Conservation (phyloP, 139 green algal species). For the Limnomonas spitsbergensis region DNA sequence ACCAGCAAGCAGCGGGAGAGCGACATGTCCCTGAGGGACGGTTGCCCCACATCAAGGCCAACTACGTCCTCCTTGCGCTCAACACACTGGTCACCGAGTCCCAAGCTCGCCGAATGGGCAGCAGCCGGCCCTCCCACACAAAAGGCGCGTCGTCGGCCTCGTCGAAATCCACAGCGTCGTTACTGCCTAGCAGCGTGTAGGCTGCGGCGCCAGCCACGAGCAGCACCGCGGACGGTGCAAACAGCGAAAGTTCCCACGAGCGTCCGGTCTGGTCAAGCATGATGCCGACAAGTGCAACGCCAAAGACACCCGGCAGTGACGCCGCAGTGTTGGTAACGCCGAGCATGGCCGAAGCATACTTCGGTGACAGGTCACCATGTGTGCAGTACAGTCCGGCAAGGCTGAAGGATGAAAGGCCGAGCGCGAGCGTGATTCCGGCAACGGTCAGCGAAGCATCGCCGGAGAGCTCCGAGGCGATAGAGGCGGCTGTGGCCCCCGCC, state of each 20-base stretch:
- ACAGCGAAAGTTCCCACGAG: constrained; percentile 78
- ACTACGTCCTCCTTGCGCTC: too few species aligned
- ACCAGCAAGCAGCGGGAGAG: too few species aligned
- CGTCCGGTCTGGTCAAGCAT: constrained; percentile 65
- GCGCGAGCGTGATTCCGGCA: constrained; percentile 63
- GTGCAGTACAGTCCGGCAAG: constrained; percentile 95
- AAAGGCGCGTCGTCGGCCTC: constrained; percentile 45
- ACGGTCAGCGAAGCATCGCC: constrained; percentile 25
- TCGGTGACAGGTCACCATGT: constrained; percentile 85
- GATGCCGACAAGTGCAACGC: constrained; percentile 68
- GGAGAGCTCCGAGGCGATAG: background rate
- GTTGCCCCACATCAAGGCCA: too few species aligned
- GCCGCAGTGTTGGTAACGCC: constrained; percentile 91
- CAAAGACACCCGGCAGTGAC: constrained; percentile 86
- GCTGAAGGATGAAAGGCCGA: constrained; percentile 75
- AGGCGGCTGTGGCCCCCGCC: constrained; percentile 68
- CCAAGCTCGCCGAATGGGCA: too few species aligned
- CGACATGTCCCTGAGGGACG: too few species aligned
- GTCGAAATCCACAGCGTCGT: constrained; percentile 53
- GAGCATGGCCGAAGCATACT: constrained; percentile 87
- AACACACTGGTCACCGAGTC: too few species aligned
- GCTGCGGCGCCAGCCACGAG: constrained; percentile 60
- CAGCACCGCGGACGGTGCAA: constrained; percentile 69
- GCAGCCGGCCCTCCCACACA: constrained; percentile 20
- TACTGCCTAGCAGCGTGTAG: constrained; percentile 42